Percentiles rank a stretch among this genome's conserved stretches.
Evolutionary conservation across 31 red algal species (phyloP).

Genomic region (Endocladia muricata): DNA sequence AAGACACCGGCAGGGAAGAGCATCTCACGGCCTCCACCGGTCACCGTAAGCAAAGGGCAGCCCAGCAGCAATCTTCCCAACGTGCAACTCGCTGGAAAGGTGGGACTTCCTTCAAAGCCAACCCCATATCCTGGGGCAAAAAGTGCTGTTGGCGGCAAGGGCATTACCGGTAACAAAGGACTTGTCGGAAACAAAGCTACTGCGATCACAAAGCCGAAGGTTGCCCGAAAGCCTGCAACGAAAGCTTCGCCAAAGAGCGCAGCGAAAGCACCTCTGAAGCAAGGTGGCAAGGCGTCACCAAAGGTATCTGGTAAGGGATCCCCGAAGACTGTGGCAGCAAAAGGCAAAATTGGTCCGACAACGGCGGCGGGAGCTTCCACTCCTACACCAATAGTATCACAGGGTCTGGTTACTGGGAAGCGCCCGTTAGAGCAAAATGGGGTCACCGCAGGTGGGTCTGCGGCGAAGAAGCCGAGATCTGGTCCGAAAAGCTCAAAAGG

Average conservation of each 20-base stretch:
- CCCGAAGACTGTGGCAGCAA: background rate
- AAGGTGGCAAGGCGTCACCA: background rate
- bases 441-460: background rate
- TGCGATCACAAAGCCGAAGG: background rate
- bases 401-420: background rate
- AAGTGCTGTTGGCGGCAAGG: background rate
- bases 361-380: background rate
- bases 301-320: background rate
- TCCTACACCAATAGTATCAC: background rate
- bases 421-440: background rate
- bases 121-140: background rate
- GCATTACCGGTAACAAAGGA: conserved; percentile 4
- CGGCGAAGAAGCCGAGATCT: background rate
- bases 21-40: background rate
- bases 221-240: background rate
- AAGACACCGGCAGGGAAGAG: conserved; percentile 17
- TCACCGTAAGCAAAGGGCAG: background rate
- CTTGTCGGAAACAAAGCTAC: background rate
- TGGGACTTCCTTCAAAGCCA: background rate
- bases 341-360: background rate
- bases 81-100: background rate
- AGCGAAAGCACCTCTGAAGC: background rate
- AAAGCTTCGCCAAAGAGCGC: background rate
- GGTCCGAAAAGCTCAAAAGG: background rate
- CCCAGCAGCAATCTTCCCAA: background rate